phyloP scores from a whole-genome alignment of 208 protist genomes.

The Acanthamoeba royreba region DNA sequence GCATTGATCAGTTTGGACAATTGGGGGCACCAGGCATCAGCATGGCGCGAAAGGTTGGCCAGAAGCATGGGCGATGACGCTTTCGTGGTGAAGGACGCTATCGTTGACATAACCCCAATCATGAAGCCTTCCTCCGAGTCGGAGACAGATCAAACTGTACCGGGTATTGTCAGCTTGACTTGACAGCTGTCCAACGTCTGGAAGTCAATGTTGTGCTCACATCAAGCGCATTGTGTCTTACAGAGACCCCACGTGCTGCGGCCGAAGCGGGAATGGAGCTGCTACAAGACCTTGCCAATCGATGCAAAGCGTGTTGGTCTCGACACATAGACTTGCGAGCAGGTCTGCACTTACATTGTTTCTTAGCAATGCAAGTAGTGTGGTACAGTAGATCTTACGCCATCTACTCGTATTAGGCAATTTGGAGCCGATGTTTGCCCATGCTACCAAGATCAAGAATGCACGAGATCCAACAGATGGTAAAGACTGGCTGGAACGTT shows the following conservation, averaged over 20 bases:
- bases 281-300: background rate
- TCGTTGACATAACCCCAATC: background rate
- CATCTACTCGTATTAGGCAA: background rate
- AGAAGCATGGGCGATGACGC: background rate
- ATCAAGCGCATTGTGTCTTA: background rate
- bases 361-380: too few relatives aligned
- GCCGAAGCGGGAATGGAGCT: background rate
- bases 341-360: too few relatives aligned
- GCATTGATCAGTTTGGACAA: too few relatives aligned
- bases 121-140: too few relatives aligned
- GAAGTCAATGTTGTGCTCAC: background rate
- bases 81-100: background rate
- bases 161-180: too few relatives aligned
- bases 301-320: background rate
- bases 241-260: background rate
- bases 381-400: background rate
- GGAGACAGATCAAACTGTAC: too few relatives aligned
- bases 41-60: background rate
- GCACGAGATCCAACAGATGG: background rate
- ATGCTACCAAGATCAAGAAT: background rate
- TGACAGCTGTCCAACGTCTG: too few relatives aligned
- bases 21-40: too few relatives aligned
- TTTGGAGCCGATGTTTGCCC: background rate
- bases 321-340: background rate
- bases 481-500: background rate